These are phyloP conservation scores for Pichia manshurica DNA, from an alignment of 805 yeast genomes.

Conservation along the genomic window DNA sequence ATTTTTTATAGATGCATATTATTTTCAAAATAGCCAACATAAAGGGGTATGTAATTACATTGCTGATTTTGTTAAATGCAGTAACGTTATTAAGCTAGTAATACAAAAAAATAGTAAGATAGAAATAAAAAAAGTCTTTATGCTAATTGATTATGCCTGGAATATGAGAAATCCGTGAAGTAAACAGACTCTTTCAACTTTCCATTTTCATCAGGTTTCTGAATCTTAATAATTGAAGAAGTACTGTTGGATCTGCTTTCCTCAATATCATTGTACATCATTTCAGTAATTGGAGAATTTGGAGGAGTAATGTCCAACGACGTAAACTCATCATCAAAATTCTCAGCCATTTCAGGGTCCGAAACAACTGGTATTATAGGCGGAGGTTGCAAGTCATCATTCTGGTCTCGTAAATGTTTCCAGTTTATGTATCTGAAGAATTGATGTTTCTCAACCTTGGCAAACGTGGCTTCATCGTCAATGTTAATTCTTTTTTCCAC, in stretches of 20 bases:
- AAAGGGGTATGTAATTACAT: background rate
- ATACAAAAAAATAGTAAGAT: too few species aligned
- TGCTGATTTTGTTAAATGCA: too few species aligned
- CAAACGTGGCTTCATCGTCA: conserved; percentile 41
- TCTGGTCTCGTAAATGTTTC: conserved; percentile 48
- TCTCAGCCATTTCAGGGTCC: conserved; percentile 77
- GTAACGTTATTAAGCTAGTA: too few species aligned
- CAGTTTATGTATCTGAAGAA: conserved; percentile 77
- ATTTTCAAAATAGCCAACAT: too few species aligned
- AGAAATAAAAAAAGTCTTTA: background rate
- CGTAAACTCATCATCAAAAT: conserved; percentile 77
- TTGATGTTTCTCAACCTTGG: conserved; percentile 53
- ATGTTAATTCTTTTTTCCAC: conserved; percentile 60
- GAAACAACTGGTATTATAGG: conserved; percentile 83
- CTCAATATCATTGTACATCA: conserved; percentile 25
- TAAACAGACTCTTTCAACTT: conserved; percentile 28
- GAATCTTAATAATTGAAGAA: conserved; percentile 29
- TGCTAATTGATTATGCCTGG: conserved; percentile 19
- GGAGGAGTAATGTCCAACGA: conserved; percentile 49
- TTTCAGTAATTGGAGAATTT: conserved; percentile 27
- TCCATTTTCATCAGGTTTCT: conserved; percentile 24
- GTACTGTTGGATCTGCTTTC: conserved; percentile 30
- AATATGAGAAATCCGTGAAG: conserved; percentile 30
- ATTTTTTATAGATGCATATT: too few species aligned
- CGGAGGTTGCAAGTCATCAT: conserved; percentile 55